Evolutionary conservation across 1,284 basidiomycete species (phyloP), one percentile per base, ranked within the genome.

Genomic region (Tylopilus sp.): DNA sequence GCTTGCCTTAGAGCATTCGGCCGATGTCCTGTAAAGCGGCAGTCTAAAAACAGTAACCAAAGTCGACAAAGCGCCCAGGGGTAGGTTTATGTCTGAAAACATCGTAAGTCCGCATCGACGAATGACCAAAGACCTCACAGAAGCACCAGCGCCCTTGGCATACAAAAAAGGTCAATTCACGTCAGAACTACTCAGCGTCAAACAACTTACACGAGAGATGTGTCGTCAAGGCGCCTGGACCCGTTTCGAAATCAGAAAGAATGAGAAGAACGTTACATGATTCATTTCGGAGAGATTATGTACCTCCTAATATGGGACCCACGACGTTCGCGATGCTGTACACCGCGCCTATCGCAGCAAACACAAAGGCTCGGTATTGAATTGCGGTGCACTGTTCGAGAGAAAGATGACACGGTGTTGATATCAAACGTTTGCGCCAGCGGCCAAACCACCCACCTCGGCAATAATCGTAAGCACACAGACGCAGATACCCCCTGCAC

Each of bases 401-500:
- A 22, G 39, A 22, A 4, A 4, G 36, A 63, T 13, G 52, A 52
- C 16, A 16, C 13, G 13, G 10, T 32, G 22, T 18, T 18, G 22
- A 24, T 9, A 36, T n/a, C 6, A 13, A 24, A 13, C 6, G 1
- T 9, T 19, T 10, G 33, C n/a, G n/a, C n/a, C n/a, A n/a, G n/a
- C n/a, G n/a, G 24, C 29, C 36, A 15, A 36, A 32, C 49, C 15
- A 62, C 57, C 29, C 13, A 61, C 68, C 44, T 69, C 53, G 6
- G 68, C 65, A 41, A 64, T 52, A 51, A 70, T 64, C 1, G 68
- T 69, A 52, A 69, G 41, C 41, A 67, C 65, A 49, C 65, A 65
- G 15, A 71, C 61, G 26, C 57, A 70, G 8, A 70, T 68, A n/a
- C 69, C 69, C 2, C 61, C 63, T 36, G 68, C 82, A 16, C 83